Conservation (phyloP, 1,284 basidiomycete species). For the Apiotrichum gamsii region DNA sequence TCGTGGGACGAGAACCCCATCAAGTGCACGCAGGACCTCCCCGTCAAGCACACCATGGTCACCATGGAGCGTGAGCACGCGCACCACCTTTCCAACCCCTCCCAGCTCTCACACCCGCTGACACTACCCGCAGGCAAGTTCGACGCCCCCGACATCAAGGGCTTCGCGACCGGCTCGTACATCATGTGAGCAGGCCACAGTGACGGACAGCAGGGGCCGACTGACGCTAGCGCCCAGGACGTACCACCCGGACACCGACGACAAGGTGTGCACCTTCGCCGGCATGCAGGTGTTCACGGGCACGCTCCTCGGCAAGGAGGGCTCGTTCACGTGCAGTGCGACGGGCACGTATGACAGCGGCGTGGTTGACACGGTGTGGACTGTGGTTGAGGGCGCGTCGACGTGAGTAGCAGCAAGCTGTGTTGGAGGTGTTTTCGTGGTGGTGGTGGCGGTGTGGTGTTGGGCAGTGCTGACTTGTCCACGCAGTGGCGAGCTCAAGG, state of each 20-base stretch:
- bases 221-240: neutral
- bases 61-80: neutral
- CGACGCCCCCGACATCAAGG: neutral
- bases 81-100: too few species aligned
- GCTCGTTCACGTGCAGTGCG: neutral
- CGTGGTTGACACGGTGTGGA: neutral
- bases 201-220: too few species aligned
- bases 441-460: too few species aligned
- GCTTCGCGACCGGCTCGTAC: neutral
- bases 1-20: neutral
- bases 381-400: neutral
- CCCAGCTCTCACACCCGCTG: too few species aligned
- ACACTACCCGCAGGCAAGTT: too few species aligned
- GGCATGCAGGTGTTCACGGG: neutral
- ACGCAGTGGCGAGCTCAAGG: too few species aligned
- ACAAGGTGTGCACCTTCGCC: neutral
- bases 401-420: constrained; percentile 4
- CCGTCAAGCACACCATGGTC: neutral
- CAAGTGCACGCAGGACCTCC: neutral
- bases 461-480: too few species aligned
- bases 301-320: constrained; percentile 3
- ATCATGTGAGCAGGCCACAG: neutral
- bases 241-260: neutral
- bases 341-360: constrained; percentile 1
- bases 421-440: too few species aligned